These are phyloP conservation scores for Trametes maxima DNA, from an alignment of 768 basidiomycete species.

Conservation along the genomic window DNA sequence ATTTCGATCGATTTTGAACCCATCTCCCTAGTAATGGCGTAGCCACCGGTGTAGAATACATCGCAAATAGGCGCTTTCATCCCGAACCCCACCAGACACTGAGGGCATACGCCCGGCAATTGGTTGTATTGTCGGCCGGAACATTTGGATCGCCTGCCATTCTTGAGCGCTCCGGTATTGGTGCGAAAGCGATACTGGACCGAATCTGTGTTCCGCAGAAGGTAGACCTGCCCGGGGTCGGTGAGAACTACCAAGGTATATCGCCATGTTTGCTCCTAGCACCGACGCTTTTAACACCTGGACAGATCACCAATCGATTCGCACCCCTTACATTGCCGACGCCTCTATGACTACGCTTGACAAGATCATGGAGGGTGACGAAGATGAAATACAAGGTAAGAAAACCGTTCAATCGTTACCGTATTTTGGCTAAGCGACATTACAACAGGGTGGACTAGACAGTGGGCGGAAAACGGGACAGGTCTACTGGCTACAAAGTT, in stretches of 20 bases:
- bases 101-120: constrained; percentile 34
- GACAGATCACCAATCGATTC: constrained; percentile 36
- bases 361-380: constrained; percentile 43
- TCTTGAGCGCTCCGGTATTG: constrained; percentile 57
- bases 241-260: constrained; percentile 42
- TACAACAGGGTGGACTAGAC: constrained; percentile 35
- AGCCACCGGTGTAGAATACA: constrained; percentile 44
- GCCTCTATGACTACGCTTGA: constrained; percentile 54
- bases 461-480: constrained; percentile 42
- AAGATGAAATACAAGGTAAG: constrained; percentile 45
- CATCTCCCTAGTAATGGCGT: constrained; percentile 32
- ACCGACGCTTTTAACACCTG: background rate
- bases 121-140: constrained; percentile 45
- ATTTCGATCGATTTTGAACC: background rate
- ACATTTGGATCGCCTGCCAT: constrained; percentile 51
- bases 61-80: constrained; percentile 31
- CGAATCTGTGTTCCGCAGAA: constrained; percentile 34
- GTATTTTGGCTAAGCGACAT: background rate
- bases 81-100: constrained; percentile 15
- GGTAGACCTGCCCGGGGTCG: constrained; percentile 46
- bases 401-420: no score
- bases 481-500: constrained; percentile 61
- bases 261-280: background rate
- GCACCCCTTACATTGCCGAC: constrained; percentile 42
- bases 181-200: constrained; percentile 35